Evolutionary conservation across 805 yeast genomes (phyloP), one percentile per base, ranked within the genome.

Genomic region (Nadsonia fulvescens): DNA sequence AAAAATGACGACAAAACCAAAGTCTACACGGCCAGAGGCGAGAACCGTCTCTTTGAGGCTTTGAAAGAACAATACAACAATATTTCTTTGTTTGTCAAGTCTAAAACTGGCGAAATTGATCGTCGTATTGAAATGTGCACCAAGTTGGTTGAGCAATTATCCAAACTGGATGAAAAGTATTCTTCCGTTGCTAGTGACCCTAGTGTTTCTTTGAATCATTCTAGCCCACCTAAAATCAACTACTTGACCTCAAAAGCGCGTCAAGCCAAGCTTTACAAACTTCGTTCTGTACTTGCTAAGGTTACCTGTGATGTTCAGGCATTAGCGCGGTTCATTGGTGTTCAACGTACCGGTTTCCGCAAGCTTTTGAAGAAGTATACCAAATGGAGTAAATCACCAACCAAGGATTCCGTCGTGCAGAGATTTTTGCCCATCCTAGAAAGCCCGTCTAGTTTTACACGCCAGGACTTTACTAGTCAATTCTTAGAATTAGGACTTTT

Each of bases 321-420:
- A 33, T 51, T 78, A 24, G 60, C 77, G n/a, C 58, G 79, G 34
- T 78, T 73, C 42, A 64, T 76, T 9, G 51, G 71, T 12, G 61
- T 77, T 5, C 93, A 78, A 42, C 70, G 71, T 40, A 69, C 79
- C 3, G 91, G 57, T 4, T 56, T 75, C 25, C 58, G 71, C 34
- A 78, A 78, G 49, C 59, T 78, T 25, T 55, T 78, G 39, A 78
- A 79, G 51, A 78, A 79, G 44, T 73, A 56, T 41, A 50, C 56
- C 19, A 59, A 62, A 32, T 61, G 63, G 45, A 35, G 38, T 13
- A 29, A 28, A 4, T 29, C 35, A 5, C n/a, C n/a, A n/a, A 25
- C 41, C 2, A 48, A 52, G 15, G 39, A 43, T 13, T 47, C 49
- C 8, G 37, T 50, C 25, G 35, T 29, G 14, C 36, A 31, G 30